Evolutionary conservation across 164 flowering plant species (phyloP).

Genomic region (Piper betle): DNA sequence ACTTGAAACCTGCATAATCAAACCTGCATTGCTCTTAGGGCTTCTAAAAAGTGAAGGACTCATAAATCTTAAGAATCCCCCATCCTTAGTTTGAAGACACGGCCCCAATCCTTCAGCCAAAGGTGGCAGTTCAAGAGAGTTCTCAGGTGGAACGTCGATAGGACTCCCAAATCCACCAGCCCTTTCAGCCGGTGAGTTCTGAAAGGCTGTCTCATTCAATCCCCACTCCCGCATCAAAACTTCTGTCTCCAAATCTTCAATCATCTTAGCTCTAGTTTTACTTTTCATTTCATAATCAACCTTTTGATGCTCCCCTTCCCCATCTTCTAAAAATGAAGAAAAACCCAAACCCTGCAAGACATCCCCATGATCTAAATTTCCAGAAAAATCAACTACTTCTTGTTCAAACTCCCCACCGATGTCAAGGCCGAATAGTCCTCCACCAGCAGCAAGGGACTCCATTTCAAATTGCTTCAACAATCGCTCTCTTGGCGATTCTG

Average conservation of each 20-base stretch:
- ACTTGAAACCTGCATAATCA: constrained; percentile 85
- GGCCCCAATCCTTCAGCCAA: constrained; percentile 88
- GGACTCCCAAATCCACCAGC: constrained; percentile 71
- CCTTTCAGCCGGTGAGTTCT: constrained; percentile 39
- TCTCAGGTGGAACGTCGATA: constrained; percentile 39
- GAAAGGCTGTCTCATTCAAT: constrained; percentile 66
- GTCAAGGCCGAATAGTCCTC: constrained; percentile 34
- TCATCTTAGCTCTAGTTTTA: constrained; percentile 45
- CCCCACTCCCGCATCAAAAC: constrained; percentile 93
- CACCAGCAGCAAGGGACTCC: constrained; percentile 50
- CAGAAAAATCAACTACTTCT: constrained; percentile 17
- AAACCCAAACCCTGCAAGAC: constrained; percentile 29
- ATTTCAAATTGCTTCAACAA: constrained; percentile 77
- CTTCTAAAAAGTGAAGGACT: constrained; percentile 54
- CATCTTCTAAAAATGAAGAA: constrained; percentile 27
- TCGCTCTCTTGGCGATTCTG: constrained; percentile 90
- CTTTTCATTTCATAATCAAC: constrained; percentile 17
- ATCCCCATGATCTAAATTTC: constrained; percentile 13
- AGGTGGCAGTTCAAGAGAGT: constrained; percentile 50
- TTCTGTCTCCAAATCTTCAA: constrained; percentile 81
- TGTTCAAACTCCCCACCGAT: constrained; percentile 13
- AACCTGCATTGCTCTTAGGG: constrained; percentile 51
- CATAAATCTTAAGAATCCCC: constrained; percentile 90
- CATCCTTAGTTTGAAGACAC: constrained; percentile 60
- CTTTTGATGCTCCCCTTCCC: constrained; percentile 27